Evolutionary conservation across 2,329 filamentous ascomycete species (phyloP), one percentile per base, ranked within the genome.

Genomic region (Aspergillus sclerotialis): DNA sequence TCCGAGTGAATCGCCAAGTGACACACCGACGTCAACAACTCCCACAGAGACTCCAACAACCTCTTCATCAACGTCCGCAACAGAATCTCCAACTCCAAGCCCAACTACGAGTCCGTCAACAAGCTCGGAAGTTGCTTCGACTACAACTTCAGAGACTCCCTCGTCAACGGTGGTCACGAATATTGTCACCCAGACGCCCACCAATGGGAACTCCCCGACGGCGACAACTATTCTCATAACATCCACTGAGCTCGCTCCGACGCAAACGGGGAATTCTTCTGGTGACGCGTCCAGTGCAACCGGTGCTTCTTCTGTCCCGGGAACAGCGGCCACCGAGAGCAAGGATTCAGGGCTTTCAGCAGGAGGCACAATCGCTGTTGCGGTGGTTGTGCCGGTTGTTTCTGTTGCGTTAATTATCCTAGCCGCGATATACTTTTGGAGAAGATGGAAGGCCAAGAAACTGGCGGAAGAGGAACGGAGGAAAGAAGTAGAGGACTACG

Each of bases 401-500:
- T 87, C 82, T 2, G 87, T 96, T 24, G 87, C 86, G 2, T 63
- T 94, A 12, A 70, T 96, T 14, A 78, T 90, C 2, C 62, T 90
- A 7, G 78, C 76, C 3, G 84, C 80, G 5, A 70, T 95, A 17
- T 88, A 84, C 60, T 78, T 90, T 54, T 98, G 88, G 87, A 80
- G 85, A 56, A 88, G 80, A 67, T 82, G 88, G 43, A 94, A 93
- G 67, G 80, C 84, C 52, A 79, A 81, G 44, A 92, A 87, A 69
- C 78, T 79, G 43, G 84, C 82, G 10, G 87, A 92, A 55, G 92
- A 95, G 57, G 79, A 89, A 51, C 78, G 92, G 32, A 78, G 89
- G 44, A 95, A 95, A 67, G 92, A 98, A 63, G 88, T 95, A 8
- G 90, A 96, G 60, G 92, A 96, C 56, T 96, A 96, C 58, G 82